A percentile compares a stretch with the other conserved stretches of the same genome.
Evolutionary conservation across 2,329 filamentous ascomycete species (phyloP).

Genomic region (Colletotrichum camelliae): DNA sequence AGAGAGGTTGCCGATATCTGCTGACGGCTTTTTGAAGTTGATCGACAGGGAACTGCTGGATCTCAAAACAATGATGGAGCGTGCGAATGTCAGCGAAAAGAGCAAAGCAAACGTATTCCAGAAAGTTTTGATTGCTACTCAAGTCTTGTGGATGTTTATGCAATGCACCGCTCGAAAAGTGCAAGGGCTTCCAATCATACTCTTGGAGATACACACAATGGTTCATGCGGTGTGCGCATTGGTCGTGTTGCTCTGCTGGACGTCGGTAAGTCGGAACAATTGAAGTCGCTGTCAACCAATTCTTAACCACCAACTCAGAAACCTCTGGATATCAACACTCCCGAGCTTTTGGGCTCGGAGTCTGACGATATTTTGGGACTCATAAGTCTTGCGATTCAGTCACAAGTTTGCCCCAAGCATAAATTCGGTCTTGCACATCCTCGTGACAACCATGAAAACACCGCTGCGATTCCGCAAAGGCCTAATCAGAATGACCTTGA

Average conservation of each 20-base stretch:
- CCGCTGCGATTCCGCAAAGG: rapidly evolving
- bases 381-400: neutral
- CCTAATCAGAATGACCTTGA: rapidly evolving
- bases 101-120: constrained; percentile 41
- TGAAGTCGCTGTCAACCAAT: neutral
- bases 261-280: neutral
- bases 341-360: neutral
- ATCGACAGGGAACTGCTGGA: neutral
- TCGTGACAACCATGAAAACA: rapidly evolving
- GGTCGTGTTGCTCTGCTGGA: neutral
- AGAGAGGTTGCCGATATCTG: neutral
- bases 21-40: constrained; percentile 10
- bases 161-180: constrained; percentile 36
- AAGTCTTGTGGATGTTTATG: constrained; percentile 42
- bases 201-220: constrained; percentile 40
- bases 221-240: constrained; percentile 32
- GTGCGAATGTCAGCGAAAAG: constrained; percentile 34
- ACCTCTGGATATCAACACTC: neutral
- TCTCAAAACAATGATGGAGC: neutral
- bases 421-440: neutral
- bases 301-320: neutral
- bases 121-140: constrained; percentile 39
- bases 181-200: constrained; percentile 36
- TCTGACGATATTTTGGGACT: neutral
- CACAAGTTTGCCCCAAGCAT: rapidly evolving